Percentiles rank a stretch among this genome's conserved stretches.
phyloP scores from a whole-genome alignment of 2,329 filamentous ascomycete species.

The Aspergillus nomiae region DNA sequence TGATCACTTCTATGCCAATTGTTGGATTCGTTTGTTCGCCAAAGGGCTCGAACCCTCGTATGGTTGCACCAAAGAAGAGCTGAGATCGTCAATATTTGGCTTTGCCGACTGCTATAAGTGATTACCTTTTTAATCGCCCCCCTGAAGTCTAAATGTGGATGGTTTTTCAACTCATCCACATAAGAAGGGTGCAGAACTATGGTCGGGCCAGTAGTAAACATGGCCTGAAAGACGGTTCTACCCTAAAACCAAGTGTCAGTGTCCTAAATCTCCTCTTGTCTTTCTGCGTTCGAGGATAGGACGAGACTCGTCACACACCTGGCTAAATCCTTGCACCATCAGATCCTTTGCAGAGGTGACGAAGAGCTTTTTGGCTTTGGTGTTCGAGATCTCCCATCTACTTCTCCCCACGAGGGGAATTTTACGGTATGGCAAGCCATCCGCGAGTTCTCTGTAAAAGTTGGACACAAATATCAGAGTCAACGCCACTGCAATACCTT shows the following conservation, averaged over 20 bases:
- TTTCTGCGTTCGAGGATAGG: background rate
- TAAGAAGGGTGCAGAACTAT: slow-evolving; percentile 34
- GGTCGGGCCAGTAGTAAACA: slow-evolving; percentile 23
- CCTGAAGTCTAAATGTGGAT: slow-evolving; percentile 31
- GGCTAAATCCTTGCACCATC: slow-evolving; percentile 30
- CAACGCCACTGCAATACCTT: slow-evolving; percentile 24
- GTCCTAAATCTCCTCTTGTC: background rate
- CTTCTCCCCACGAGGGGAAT: slow-evolving; percentile 32
- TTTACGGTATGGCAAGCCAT: slow-evolving; percentile 29
- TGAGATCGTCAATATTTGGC: slow-evolving; percentile 14
- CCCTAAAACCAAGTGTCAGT: slow-evolving; percentile 19
- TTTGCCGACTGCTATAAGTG: background rate
- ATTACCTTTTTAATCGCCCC: slow-evolving; percentile 25
- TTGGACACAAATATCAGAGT: slow-evolving; percentile 22
- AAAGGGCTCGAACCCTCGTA: slow-evolving; percentile 35
- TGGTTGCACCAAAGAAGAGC: slow-evolving; percentile 32
- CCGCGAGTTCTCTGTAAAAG: slow-evolving; percentile 27
- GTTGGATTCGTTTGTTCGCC: slow-evolving; percentile 11
- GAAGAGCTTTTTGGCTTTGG: slow-evolving; percentile 31
- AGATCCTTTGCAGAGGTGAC: slow-evolving; percentile 25
- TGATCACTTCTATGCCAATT: slow-evolving; percentile 27
- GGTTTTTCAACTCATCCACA: slow-evolving; percentile 35
- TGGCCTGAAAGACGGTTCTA: slow-evolving; percentile 29
- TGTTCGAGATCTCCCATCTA: slow-evolving; percentile 34
- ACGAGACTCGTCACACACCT: slow-evolving; percentile 18